Base-by-base conservation (phyloP, 495 filamentous ascomycete genomes). In the Aspergillus taichungensis region DNA sequence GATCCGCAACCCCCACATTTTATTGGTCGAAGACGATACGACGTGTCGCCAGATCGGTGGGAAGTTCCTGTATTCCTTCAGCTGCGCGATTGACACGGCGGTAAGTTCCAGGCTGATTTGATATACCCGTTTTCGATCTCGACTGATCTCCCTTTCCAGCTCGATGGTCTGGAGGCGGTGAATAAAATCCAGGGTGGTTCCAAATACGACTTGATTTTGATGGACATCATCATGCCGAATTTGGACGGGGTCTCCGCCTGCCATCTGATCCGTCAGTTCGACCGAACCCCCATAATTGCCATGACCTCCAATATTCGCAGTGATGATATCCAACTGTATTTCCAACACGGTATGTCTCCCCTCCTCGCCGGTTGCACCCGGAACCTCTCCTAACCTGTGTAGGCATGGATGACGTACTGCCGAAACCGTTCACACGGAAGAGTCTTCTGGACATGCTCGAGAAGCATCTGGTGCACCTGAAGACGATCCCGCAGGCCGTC, bases 361-460 rank as follows among this genome's bases (percentile, higher is more conserved):
- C 18, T 40, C 33, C 14, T 47, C 18, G 4, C 18, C 18, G 4
- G 18, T 24, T 24, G 18, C 18, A 24, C 18, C 18, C 18, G 18
- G 18, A 4, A 24, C 18, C 18, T 24, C 4, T 24, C 4, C 14
- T 49, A 28, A 43, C 8, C 48, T 61, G 48, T 31, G 8, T 51
- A 96, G 92, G 92, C n/a, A 98, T 98, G 92, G 92, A 95, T 58
- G 92, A 95, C 57, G 90, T 98, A 8, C 73, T 98, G 39, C 91
- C 92, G 0, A 98, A 98, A 54, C 92, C 92, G 0, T 98, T 98
- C 61, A 98, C 91, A 3, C 89, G 89, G 59, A 91, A 96, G 60
- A 91, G 90, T 42, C 84, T 98, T 59, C 73, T 95, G 36, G 80
- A 83, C 45, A 88, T 95, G 69, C 75, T 98, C 10, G 87, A 91